Evolutionary conservation across 2,329 filamentous ascomycete species (phyloP).

Genomic region (Fusarium vanettenii): DNA sequence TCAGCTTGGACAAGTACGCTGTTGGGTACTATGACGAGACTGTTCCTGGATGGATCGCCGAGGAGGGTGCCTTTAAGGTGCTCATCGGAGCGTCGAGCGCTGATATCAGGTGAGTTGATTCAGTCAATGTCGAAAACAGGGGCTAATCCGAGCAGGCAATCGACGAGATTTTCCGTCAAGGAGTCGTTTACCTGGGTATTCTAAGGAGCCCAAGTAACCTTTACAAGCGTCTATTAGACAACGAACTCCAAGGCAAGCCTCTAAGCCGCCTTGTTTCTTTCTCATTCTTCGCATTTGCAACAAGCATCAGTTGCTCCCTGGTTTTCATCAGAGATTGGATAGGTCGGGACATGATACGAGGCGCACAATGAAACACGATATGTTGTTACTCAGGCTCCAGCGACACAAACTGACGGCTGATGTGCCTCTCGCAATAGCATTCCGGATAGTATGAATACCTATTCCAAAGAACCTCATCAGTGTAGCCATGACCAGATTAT

Average conservation of each 20-base stretch:
- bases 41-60: constrained; percentile 71
- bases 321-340: not conserved
- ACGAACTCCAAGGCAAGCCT: not conserved
- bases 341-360: not conserved
- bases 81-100: constrained; percentile 70
- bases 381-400: not conserved
- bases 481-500: not conserved
- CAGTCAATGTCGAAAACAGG: fast-evolving
- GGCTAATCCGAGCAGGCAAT: constrained; percentile 53
- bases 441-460: not conserved
- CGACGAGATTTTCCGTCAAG: constrained; percentile 66
- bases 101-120: constrained; percentile 69
- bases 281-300: not conserved
- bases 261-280: not conserved
- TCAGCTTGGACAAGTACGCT: constrained; percentile 61
- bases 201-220: constrained; percentile 43
- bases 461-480: not conserved
- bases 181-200: constrained; percentile 76
- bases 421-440: not conserved
- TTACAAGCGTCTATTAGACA: not conserved
- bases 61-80: constrained; percentile 71
- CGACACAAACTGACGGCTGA: not conserved
- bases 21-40: constrained; percentile 73
- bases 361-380: not conserved
- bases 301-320: not conserved